Conservation (phyloP, 768 basidiomycete species). For the Phlebiopsis gigantea region DNA sequence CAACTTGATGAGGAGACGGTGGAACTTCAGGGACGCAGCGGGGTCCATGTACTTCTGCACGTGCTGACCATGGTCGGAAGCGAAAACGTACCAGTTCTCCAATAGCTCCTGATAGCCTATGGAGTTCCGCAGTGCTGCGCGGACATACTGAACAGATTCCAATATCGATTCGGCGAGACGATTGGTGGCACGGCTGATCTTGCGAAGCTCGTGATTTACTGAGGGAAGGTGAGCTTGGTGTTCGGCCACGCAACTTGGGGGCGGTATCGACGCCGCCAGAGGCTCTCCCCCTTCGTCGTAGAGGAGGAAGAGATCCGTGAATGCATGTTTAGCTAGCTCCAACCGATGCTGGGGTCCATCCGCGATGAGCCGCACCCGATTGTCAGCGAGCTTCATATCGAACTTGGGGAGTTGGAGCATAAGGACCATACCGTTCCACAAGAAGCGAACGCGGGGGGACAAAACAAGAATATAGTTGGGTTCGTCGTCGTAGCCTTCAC, state of each 20-base stretch:
- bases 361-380: constrained; percentile 86
- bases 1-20: constrained; percentile 77
- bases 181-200: constrained; percentile 86
- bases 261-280: constrained; percentile 36
- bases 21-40: constrained; percentile 64
- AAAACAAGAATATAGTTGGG: constrained; percentile 78
- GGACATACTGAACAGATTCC: constrained; percentile 85
- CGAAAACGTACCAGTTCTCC: constrained; percentile 93
- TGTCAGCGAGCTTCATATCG: constrained; percentile 63
- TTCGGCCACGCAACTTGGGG: constrained; percentile 55
- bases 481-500: constrained; percentile 51
- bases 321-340: constrained; percentile 68
- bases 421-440: constrained; percentile 90
- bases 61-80: constrained; percentile 93
- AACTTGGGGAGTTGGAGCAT: constrained; percentile 69
- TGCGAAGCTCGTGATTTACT: constrained; percentile 85
- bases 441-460: constrained; percentile 79
- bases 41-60: constrained; percentile 86
- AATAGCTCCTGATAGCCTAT: constrained; percentile 76
- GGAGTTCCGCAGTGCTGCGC: constrained; percentile 54
- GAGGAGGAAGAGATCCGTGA: constrained; percentile 56
- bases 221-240: constrained; percentile 86
- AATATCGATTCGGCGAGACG: constrained; percentile 90
- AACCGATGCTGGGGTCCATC: constrained; percentile 83
- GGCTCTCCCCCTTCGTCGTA: constrained; percentile 55